Evolutionary conservation across 768 basidiomycete species (phyloP).

Genomic region (Cantharellus anzutake): DNA sequence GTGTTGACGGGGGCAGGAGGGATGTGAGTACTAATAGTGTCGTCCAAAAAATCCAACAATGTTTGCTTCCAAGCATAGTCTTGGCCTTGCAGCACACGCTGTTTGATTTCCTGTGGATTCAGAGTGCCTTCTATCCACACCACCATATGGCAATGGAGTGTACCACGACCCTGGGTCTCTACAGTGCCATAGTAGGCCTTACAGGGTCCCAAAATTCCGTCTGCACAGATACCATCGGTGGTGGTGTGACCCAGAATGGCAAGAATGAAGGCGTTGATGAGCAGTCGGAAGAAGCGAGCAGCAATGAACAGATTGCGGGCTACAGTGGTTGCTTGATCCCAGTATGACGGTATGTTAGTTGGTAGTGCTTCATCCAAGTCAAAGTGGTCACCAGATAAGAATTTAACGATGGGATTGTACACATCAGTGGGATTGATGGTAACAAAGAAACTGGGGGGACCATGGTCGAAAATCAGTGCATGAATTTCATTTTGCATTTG

Average conservation of each 20-base stretch:
- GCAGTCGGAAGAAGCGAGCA: conserved; percentile 24
- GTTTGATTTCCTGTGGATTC: conserved; percentile 8
- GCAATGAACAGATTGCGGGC: conserved; percentile 20
- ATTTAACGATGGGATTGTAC: conserved; percentile 7
- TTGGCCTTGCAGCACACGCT: neutral
- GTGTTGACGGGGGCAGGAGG: neutral
- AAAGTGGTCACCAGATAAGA: conserved; percentile 5
- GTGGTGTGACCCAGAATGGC: neutral
- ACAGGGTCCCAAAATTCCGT: conserved; percentile 8
- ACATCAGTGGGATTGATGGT: conserved; percentile 10
- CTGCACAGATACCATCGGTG: neutral
- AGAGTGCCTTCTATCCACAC: conserved; percentile 11
- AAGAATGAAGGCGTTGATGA: conserved; percentile 21
- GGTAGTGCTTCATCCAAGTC: conserved; percentile 5
- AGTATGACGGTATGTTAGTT: neutral
- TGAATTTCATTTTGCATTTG: conserved; percentile 10
- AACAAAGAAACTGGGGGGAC: conserved; percentile 10
- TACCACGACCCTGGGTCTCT: conserved; percentile 10
- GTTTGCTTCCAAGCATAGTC: neutral
- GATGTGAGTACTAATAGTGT: neutral
- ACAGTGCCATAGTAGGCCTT: conserved; percentile 10
- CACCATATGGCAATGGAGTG: conserved; percentile 11
- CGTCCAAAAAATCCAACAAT: neutral
- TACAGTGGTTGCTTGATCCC: neutral
- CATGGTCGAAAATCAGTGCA: conserved; percentile 3